Evolutionary conservation across 2,329 filamentous ascomycete genomes (phyloP), one percentile per base, ranked within the genome.

Genomic region (Paramyrothecium roridum): DNA sequence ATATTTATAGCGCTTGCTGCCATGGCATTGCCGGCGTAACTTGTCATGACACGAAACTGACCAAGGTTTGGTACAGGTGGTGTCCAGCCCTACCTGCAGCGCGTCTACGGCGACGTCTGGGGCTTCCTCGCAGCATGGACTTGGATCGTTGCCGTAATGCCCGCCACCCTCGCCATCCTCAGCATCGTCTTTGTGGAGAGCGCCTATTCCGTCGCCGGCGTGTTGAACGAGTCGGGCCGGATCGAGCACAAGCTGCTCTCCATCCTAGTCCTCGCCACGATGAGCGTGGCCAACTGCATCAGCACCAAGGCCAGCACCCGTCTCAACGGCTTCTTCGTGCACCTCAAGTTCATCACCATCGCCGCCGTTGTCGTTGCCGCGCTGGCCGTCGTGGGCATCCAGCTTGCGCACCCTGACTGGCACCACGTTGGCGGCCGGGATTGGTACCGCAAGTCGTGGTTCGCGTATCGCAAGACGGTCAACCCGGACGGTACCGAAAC

Each of bases 71-170:
- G 40, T 43, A 6, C 37, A 75, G 82, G 84, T 4, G 85, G 85
- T 17, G 79, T 87, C 49, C 84, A 87, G 62, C 82, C 83, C 16
- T 87, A 85, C 60, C 75, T 88, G 8, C 76, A 79, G 60, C 79
- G 84, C 65, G 80, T 86, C 34, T 87, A 79, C 57, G 84, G 84
- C 30, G 82, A 86, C 51, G 70, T 82, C 2, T 78, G 80, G 50
- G 84, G 83, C n/a, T 87, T 86, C 61, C 66, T 87, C 6, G 82
- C 83, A 7, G 83, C 83, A 0, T 88, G 84, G 84, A 83, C 84
- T 0, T 87, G 84, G 81, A 80, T 87, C 53, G 77, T 87, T 7
- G 82, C 80, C 20, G 80, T 86, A 22, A 87, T 86, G 78, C 85
- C 85, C 0, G 83, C 83, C 0, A 85, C 84, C 0, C 76, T 86